Evolutionary conservation across 164 flowering plant genomes (phyloP).

Genomic region (Pachysandra terminalis): DNA sequence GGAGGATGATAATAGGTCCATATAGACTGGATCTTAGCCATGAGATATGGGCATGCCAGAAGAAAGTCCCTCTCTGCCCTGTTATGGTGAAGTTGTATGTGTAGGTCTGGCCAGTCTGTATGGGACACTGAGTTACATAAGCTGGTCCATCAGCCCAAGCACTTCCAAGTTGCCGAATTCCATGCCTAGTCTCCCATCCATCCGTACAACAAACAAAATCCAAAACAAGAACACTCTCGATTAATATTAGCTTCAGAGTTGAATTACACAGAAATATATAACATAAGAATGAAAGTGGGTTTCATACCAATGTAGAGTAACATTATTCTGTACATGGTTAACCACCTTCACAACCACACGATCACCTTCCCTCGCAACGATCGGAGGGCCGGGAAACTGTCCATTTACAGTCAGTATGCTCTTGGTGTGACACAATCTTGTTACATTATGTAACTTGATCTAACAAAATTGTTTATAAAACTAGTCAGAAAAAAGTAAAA

Average conservation of each 20-base stretch:
- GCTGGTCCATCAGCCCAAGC: conserved; percentile 67
- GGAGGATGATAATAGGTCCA: conserved; percentile 56
- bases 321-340: conserved; percentile 32
- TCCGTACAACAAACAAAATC: background rate
- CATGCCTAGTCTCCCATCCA: conserved; percentile 41
- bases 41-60: conserved; percentile 56
- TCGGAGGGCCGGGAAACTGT: conserved; percentile 26
- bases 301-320: conserved; percentile 33
- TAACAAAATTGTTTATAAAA: conserved; percentile 4
- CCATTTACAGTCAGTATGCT: conserved; percentile 24
- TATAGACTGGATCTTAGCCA: conserved; percentile 53
- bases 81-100: conserved; percentile 50
- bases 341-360: conserved; percentile 29
- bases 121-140: conserved; percentile 56
- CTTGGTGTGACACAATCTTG: conserved; percentile 25
- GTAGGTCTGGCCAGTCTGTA: conserved; percentile 44
- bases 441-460: conserved; percentile 20
- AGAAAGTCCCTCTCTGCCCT: conserved; percentile 59
- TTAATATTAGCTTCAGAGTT: too few relatives aligned
- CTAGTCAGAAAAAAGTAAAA: background rate
- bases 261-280: background rate
- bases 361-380: conserved; percentile 37
- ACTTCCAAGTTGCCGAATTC: conserved; percentile 41
- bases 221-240: too few relatives aligned
- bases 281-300: too few relatives aligned